These are phyloP conservation scores for Daedaleopsis sinensis DNA, from an alignment of 768 basidiomycete species.

Conservation along the genomic window DNA sequence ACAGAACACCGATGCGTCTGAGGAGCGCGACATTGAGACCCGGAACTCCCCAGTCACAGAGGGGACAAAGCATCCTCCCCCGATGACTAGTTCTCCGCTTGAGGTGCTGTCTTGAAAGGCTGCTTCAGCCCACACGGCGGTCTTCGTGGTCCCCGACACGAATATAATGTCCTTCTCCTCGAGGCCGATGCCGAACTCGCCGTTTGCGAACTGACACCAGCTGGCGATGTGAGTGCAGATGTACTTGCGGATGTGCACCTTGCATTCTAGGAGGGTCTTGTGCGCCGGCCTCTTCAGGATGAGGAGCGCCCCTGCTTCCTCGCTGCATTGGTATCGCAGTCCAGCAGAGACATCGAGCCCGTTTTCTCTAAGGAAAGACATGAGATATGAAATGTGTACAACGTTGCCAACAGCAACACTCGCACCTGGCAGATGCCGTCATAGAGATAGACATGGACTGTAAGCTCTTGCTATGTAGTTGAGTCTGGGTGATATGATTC, in stretches of 20 bases:
- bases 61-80: background rate
- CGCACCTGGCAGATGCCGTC: background rate
- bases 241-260: background rate
- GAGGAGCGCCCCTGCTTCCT: constrained; percentile 9
- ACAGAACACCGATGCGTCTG: background rate
- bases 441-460: background rate
- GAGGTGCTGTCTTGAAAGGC: background rate
- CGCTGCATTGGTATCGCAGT: constrained; percentile 6
- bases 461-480: background rate
- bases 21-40: background rate
- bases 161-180: constrained; percentile 1
- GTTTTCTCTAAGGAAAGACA: too few species aligned
- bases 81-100: background rate
- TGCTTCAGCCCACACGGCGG: background rate
- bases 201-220: constrained; percentile 1
- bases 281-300: background rate
- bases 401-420: too few species aligned
- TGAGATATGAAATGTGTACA: too few species aligned
- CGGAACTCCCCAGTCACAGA: background rate
- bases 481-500: background rate
- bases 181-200: background rate
- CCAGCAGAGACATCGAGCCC: too few species aligned
- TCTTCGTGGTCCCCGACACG: constrained; percentile 5
- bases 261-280: background rate
- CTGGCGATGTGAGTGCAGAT: background rate